These are phyloP conservation scores for Berkeleyomyces rouxiae DNA, from an alignment of 2,329 filamentous ascomycete genomes.

Conservation along the genomic window DNA sequence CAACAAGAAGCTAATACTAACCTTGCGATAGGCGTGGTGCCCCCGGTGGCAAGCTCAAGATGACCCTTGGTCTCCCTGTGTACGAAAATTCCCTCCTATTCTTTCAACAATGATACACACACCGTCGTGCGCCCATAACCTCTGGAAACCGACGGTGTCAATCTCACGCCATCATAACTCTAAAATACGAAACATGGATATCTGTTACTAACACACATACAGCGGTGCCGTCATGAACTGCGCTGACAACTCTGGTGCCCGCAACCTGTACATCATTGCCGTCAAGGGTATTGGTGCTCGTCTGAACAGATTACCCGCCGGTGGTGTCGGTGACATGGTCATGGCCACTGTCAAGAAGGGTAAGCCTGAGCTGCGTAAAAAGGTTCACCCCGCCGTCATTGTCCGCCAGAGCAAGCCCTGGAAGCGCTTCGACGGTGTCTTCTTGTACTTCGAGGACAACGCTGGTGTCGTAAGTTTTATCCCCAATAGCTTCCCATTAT, in stretches of 20 bases:
- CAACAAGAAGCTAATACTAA: constrained; percentile 21
- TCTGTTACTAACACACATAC: constrained; percentile 13
- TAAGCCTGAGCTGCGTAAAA: constrained; percentile 99
- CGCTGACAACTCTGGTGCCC: constrained; percentile 97
- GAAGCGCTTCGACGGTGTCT: constrained; percentile 96
- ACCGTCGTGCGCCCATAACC: no score
- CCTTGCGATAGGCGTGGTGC: constrained; percentile 52
- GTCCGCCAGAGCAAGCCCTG: constrained; percentile 98
- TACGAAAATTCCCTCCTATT: constrained; percentile 35
- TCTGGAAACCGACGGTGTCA: no score
- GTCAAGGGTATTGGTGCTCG: constrained; percentile 97
- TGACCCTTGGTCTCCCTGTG: constrained; percentile 99
- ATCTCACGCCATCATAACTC: constrained; percentile 8
- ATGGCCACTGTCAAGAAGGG: constrained; percentile 99
- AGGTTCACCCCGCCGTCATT: constrained; percentile 99
- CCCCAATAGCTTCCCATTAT: background rate
- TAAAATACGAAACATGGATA: constrained; percentile 11
- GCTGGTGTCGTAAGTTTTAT: constrained; percentile 74
- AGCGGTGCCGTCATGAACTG: constrained; percentile 99
- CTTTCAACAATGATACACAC: background rate
- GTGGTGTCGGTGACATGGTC: constrained; percentile 98
- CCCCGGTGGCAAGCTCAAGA: constrained; percentile 99
- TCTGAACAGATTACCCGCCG: constrained; percentile 91
- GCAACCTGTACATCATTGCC: constrained; percentile 99
- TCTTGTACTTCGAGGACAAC: constrained; percentile 99